Percentiles rank a stretch among this genome's conserved stretches.
Conservation (phyloP, 352 stramenopile species). For the Elongisporangium prolatum region DNA sequence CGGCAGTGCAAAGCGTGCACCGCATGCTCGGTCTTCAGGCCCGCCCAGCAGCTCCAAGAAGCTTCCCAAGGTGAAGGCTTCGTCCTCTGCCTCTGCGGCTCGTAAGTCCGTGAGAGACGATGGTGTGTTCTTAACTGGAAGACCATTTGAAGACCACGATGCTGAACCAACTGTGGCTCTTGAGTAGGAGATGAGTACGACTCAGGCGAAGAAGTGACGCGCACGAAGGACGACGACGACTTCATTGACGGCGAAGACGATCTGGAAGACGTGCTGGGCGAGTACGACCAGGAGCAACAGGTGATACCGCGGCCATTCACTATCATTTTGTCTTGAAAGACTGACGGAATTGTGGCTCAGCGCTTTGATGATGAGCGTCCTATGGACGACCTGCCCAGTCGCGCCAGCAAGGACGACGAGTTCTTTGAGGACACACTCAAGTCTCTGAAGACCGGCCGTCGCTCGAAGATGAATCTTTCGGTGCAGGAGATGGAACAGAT, state of each 20-base stretch:
- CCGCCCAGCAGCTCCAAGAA: conserved; percentile 50
- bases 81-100: conserved; percentile 12
- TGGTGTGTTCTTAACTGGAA: conserved; percentile 5
- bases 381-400: conserved; percentile 29
- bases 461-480: conserved; percentile 75
- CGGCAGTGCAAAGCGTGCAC: conserved; percentile 37
- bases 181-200: conserved; percentile 81
- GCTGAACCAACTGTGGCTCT: not conserved
- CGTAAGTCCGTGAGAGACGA: conserved; percentile 14
- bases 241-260: conserved; percentile 89
- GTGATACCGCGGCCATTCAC: not conserved
- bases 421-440: conserved; percentile 84
- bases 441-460: conserved; percentile 79
- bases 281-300: conserved; percentile 71
- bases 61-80: conserved; percentile 1
- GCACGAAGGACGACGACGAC: conserved; percentile 76
- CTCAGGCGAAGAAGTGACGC: conserved; percentile 71
- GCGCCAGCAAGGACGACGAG: conserved; percentile 40
- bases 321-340: not conserved
- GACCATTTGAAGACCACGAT: not conserved
- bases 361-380: conserved; percentile 82
- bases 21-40: conserved; percentile 14
- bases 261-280: conserved; percentile 71
- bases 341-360: conserved; percentile 4
- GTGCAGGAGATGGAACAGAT: conserved; percentile 84